A percentile compares a stretch with the other conserved stretches of the same genome.
Conservation (phyloP, 441 rosid genomes). For the Iberis amara region DNA sequence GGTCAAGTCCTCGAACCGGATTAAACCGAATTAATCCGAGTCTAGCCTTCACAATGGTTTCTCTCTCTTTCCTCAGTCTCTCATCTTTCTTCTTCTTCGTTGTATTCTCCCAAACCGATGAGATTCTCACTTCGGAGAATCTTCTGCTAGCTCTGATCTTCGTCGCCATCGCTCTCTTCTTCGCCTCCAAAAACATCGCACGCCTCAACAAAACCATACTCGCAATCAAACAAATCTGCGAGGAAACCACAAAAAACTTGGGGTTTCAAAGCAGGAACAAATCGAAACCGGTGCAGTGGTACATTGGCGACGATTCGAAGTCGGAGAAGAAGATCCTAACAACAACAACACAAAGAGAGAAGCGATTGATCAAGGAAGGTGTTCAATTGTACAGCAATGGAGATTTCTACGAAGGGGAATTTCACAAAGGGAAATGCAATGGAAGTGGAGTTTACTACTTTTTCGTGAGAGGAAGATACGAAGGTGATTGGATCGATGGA, state of each 20-base stretch:
- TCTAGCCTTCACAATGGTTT: constrained; percentile 40
- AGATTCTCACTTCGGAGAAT: constrained; percentile 69
- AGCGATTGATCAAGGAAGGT: constrained; percentile 56
- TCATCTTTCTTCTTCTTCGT: constrained; percentile 50
- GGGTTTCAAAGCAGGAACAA: constrained; percentile 32
- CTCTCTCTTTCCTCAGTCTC: constrained; percentile 44
- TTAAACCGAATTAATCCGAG: constrained; percentile 47
- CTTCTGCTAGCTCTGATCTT: constrained; percentile 64
- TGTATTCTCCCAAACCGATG: constrained; percentile 52
- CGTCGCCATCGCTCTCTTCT: constrained; percentile 67
- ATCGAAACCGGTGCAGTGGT: constrained; percentile 67
- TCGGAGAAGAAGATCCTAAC: constrained; percentile 24
- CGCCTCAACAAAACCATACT: constrained; percentile 42
- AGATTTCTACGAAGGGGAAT: constrained; percentile 88
- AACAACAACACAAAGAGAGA: constrained; percentile 13
- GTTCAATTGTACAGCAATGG: constrained; percentile 89
- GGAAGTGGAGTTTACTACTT: constrained; percentile 94
- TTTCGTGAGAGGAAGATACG: constrained; percentile 72
- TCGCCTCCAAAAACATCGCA: constrained; percentile 64
- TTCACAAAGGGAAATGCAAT: constrained; percentile 66
- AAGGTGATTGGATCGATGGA: constrained; percentile 92
- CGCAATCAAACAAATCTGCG: constrained; percentile 42
- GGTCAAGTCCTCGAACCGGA: constrained; percentile 40
- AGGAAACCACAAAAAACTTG: constrained; percentile 35
- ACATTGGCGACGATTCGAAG: constrained; percentile 51